phyloP scores from a whole-genome alignment of 805 yeast genomes.

The Torulaspora quercuum region DNA sequence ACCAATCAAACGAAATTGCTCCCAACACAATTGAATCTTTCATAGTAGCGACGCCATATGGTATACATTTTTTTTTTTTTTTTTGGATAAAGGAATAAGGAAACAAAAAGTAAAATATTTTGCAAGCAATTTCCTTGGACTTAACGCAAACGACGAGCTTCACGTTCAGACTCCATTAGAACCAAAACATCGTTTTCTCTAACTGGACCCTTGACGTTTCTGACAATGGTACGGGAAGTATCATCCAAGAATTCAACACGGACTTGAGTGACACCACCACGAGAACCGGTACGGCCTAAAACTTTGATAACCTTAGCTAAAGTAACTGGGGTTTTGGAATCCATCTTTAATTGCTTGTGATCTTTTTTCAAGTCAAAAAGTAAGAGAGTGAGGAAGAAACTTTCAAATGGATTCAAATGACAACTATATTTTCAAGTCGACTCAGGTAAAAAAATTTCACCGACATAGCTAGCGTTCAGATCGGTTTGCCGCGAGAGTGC shows the following conservation, averaged over 20 bases:
- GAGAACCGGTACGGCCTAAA: slow-evolving; percentile 99
- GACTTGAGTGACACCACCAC: slow-evolving; percentile 99
- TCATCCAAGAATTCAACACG: slow-evolving; percentile 96
- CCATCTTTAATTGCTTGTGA: slow-evolving; percentile 31
- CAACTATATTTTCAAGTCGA: no score
- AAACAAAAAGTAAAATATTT: slow-evolving; percentile 6
- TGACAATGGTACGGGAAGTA: slow-evolving; percentile 90
- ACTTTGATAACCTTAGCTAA: slow-evolving; percentile 99
- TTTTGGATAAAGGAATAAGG: slow-evolving; percentile 8
- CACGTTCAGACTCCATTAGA: slow-evolving; percentile 99
- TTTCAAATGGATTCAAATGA: background rate
- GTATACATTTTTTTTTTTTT: no score
- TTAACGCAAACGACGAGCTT: slow-evolving; percentile 92
- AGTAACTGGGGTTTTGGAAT: slow-evolving; percentile 84
- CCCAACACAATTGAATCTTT: background rate
- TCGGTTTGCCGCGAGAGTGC: slow-evolving; percentile 3
- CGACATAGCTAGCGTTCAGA: slow-evolving; percentile 5
- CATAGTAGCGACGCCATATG: no score
- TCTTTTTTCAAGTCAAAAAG: slow-evolving; percentile 1
- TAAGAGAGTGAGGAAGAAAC: slow-evolving; percentile 2
- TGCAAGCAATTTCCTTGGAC: slow-evolving; percentile 10
- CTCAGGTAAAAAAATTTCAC: no score
- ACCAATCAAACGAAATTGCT: background rate
- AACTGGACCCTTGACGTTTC: slow-evolving; percentile 98
- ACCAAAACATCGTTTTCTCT: slow-evolving; percentile 98